Base-by-base conservation (phyloP, 202 grass and related monocot genomes). In the Cymbopogon flexuosus region DNA sequence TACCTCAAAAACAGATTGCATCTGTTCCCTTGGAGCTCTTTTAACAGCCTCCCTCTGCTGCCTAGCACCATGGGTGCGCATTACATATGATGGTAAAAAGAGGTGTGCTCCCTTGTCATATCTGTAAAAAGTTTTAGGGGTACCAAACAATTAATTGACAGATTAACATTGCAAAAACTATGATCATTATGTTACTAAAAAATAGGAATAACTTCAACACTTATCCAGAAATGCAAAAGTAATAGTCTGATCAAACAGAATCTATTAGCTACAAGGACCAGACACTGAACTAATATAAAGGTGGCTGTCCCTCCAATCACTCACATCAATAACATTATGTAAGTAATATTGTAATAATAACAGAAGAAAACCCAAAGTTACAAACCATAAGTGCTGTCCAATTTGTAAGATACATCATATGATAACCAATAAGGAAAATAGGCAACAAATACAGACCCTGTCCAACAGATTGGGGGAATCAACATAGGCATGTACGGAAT, bases 401-500 rank as follows among this genome's bases (percentile, higher is more conserved):
- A 66, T 60, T 73, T 59, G n/a, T 34, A 74, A 30, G 37, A 68
- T 73, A 27, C 15, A 73, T 59, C 23, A 45, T n/a, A 27, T 73
- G 73, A 19, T 11, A 18, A 73, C 49, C 30, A 72, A 24, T 75
- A 58, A 33, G 60, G 16, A 46, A 84, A 71, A 37, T 31, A 61
- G 68, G 40, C 29, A 60, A 78, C 47, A 41, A 78, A 61, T 79
- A 89, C 86, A 15, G 79, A 98, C 96, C 96, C 92, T 40, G 76
- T 85, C 96, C 96, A 98, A 86, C 40, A 73, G 31, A 93, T 59
- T 52, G 96, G 96, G 34, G 92, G 96, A 70, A 98, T 87, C 83
- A 98, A 85, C 96, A 98, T 98, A 68, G 96, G 96, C 96, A 98
- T 93, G 77, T 98, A 98, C 57, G 90, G 96, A 49, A 98, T 95